These are phyloP conservation scores for Ophioceras dolichostomum DNA, from an alignment of 2,329 filamentous ascomycete species.

Conservation along the genomic window DNA sequence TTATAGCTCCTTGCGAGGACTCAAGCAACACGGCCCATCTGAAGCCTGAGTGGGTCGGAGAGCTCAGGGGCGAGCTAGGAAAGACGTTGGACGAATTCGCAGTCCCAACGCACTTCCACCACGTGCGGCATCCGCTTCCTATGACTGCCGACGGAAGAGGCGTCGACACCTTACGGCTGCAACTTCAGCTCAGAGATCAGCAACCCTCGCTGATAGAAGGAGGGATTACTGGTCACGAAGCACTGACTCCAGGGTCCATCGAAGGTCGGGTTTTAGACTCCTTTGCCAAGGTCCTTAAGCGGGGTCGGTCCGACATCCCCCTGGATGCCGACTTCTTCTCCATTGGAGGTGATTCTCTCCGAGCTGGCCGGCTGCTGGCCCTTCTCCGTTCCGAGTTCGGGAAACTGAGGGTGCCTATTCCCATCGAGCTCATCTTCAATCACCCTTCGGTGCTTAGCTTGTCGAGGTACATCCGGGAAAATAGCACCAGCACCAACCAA, in stretches of 20 bases:
- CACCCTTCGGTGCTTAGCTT: too few species aligned
- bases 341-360: conserved; percentile 40
- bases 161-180: too few species aligned
- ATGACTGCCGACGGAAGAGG: too few species aligned
- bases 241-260: background rate
- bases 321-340: conserved; percentile 35
- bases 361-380: conserved; percentile 38
- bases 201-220: too few species aligned
- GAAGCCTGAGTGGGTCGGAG: background rate
- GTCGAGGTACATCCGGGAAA: too few species aligned
- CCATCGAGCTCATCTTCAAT: conserved; percentile 40
- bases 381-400: conserved; percentile 34
- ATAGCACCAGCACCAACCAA: too few species aligned
- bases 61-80: conserved; percentile 10
- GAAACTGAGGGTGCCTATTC: too few species aligned
- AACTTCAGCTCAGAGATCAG: too few species aligned
- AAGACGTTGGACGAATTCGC: conserved; percentile 16
- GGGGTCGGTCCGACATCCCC: conserved; percentile 23
- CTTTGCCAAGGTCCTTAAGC: conserved; percentile 31
- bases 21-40: conserved; percentile 1
- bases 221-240: too few species aligned
- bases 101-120: background rate
- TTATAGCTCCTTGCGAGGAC: conserved; percentile 5
- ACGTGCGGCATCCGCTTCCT: background rate
- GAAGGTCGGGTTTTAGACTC: too few species aligned